phyloP scores from a whole-genome alignment of 2,329 filamentous ascomycete genomes.

The Cladobotryum protrusum region DNA sequence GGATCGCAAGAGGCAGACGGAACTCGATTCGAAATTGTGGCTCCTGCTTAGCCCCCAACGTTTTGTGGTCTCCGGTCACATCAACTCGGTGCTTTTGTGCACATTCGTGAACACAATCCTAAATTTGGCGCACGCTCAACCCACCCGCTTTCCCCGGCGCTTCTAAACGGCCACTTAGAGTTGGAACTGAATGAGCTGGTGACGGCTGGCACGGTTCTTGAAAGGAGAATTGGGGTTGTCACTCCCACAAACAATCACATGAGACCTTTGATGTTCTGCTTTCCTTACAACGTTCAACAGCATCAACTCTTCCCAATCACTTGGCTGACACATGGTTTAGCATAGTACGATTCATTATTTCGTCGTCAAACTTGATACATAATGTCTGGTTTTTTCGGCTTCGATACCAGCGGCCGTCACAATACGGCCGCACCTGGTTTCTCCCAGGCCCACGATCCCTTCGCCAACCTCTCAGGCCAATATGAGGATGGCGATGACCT shows the following conservation, averaged over 20 bases:
- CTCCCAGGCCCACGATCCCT: slow-evolving; percentile 76
- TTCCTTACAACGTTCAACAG: too few species aligned
- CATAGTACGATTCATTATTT: slow-evolving; percentile 17
- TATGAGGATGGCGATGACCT: slow-evolving; percentile 53
- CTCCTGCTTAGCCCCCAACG: too few species aligned
- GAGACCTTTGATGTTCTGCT: too few species aligned
- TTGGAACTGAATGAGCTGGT: too few species aligned
- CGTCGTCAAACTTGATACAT: slow-evolving; percentile 19
- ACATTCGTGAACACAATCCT: not conserved
- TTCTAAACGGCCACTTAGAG: not conserved
- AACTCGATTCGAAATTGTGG: too few species aligned
- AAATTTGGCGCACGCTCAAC: not conserved
- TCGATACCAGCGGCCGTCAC: slow-evolving; percentile 63
- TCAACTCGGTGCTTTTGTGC: not conserved
- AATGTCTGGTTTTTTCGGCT: slow-evolving; percentile 86
- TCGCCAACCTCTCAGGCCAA: slow-evolving; percentile 68
- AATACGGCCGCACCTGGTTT: slow-evolving; percentile 70
- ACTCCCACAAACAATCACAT: too few species aligned
- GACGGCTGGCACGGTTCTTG: too few species aligned
- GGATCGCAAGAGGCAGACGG: too few species aligned
- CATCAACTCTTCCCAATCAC: not conserved
- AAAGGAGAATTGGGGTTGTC: too few species aligned
- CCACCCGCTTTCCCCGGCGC: not conserved
- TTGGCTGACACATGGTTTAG: slow-evolving; percentile 19
- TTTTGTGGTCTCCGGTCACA: not conserved